Percentiles rank a stretch among this genome's conserved stretches.
Evolutionary conservation across 495 filamentous ascomycete species (phyloP).

Genomic region (Daldinia grandis): DNA sequence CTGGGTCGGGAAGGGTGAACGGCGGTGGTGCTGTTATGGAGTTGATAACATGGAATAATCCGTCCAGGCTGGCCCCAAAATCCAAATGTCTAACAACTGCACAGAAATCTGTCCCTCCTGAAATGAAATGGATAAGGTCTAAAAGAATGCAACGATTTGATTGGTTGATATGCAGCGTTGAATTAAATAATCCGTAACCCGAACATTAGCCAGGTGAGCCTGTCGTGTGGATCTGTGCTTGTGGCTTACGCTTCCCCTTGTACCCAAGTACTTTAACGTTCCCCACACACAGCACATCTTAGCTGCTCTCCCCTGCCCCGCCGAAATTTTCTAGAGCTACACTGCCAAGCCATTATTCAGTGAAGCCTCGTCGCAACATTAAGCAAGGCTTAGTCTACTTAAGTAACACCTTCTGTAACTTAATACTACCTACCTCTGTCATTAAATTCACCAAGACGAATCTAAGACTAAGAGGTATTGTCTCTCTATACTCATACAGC

Average conservation of each 20-base stretch:
- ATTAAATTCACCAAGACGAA: neutral
- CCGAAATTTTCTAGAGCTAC: conserved; percentile 47
- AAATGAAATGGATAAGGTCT: conserved; percentile 33
- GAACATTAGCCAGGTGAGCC: conserved; percentile 25
- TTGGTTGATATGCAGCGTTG: conserved; percentile 14
- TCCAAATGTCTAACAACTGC: conserved; percentile 12
- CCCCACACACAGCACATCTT: neutral
- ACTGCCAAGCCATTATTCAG: conserved; percentile 1
- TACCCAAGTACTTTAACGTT: neutral
- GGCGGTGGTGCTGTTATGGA: conserved; percentile 15
- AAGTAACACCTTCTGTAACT: neutral
- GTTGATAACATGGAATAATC: conserved; percentile 29
- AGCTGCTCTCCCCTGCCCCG: conserved; percentile 52
- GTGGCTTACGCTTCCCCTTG: conserved; percentile 18
- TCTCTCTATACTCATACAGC: neutral
- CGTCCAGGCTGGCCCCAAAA: conserved; percentile 35
- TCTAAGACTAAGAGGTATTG: conserved; percentile 2
- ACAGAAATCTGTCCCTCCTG: conserved; percentile 49
- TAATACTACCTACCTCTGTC: neutral
- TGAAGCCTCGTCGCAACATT: conserved; percentile 34
- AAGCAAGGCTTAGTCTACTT: conserved; percentile 1
- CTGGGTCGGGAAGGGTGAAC: conserved; percentile 10
- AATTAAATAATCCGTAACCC: conserved; percentile 36
- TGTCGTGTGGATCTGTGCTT: neutral
- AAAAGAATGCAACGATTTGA: conserved; percentile 5